phyloP scores from a whole-genome alignment of 805 yeast genomes.

The Clavispora vitiphila region DNA sequence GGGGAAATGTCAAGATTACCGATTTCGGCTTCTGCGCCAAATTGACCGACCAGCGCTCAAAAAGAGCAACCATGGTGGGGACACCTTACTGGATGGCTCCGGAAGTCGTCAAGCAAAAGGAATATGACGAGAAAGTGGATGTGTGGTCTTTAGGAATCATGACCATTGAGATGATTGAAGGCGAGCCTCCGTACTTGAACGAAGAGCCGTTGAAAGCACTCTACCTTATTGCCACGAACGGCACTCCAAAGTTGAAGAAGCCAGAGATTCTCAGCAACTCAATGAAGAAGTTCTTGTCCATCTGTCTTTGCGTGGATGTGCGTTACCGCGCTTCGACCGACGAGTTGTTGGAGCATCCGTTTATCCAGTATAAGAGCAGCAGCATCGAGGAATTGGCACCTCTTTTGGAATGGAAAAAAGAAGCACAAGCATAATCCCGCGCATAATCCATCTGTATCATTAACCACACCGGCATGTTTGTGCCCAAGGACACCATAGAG shows the following conservation, averaged over 20 bases:
- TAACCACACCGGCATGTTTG: not conserved
- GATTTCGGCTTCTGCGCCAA: constrained; percentile 56
- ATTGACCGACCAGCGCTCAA: constrained; percentile 64
- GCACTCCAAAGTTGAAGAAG: constrained; percentile 68
- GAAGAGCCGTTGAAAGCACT: constrained; percentile 76
- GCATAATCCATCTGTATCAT: not conserved
- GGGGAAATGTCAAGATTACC: constrained; percentile 41
- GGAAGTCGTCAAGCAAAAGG: constrained; percentile 74
- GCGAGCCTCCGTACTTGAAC: constrained; percentile 78
- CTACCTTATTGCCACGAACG: constrained; percentile 72
- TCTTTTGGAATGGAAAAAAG: constrained; percentile 47
- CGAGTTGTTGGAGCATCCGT: constrained; percentile 75
- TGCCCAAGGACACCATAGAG: not conserved
- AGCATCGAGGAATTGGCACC: constrained; percentile 53
- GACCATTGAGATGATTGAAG: constrained; percentile 85
- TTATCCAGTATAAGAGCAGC: constrained; percentile 59
- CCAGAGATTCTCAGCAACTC: constrained; percentile 68
- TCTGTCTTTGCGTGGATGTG: constrained; percentile 92
- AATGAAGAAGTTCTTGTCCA: constrained; percentile 80
- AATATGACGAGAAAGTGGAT: constrained; percentile 77
- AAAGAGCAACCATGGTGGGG: constrained; percentile 83
- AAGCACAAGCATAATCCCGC: not conserved
- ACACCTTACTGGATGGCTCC: constrained; percentile 94
- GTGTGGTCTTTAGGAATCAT: constrained; percentile 81
- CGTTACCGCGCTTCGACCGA: constrained; percentile 86